Evolutionary conservation across 495 filamentous ascomycete genomes (phyloP).

Genomic region (Daldinia bambusicola): DNA sequence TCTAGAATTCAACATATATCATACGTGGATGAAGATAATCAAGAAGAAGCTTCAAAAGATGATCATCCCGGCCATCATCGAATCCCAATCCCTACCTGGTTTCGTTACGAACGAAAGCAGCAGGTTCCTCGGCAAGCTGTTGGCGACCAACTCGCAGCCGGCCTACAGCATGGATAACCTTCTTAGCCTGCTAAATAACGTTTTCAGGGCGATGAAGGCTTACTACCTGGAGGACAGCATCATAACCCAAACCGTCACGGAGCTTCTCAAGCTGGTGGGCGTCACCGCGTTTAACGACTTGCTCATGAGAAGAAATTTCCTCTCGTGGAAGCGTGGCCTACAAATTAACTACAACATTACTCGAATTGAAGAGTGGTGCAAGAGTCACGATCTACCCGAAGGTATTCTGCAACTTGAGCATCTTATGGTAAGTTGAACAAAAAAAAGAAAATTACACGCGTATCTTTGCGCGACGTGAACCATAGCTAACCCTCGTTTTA

Average conservation of each 20-base stretch:
- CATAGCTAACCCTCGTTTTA: slow-evolving; percentile 53
- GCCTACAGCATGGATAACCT: slow-evolving; percentile 99
- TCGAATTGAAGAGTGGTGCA: slow-evolving; percentile 99
- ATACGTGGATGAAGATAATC: slow-evolving; percentile 99
- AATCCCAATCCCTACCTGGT: slow-evolving; percentile 96
- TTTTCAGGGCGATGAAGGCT: slow-evolving; percentile 97
- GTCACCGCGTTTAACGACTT: slow-evolving; percentile 99
- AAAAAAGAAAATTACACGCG: not conserved
- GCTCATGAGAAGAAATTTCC: slow-evolving; percentile 96
- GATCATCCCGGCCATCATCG: slow-evolving; percentile 99
- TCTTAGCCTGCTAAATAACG: slow-evolving; percentile 93
- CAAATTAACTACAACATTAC: slow-evolving; percentile 99
- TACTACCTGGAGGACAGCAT: slow-evolving; percentile 97
- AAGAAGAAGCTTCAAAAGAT: slow-evolving; percentile 99
- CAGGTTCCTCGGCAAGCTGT: slow-evolving; percentile 95
- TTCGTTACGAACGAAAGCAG: slow-evolving; percentile 99
- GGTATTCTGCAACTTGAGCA: slow-evolving; percentile 98
- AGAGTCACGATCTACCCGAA: slow-evolving; percentile 99
- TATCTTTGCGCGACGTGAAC: too few relatives aligned
- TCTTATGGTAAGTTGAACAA: slow-evolving; percentile 77
- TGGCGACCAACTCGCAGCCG: slow-evolving; percentile 85
- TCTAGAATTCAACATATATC: slow-evolving; percentile 99
- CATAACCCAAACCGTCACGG: slow-evolving; percentile 92
- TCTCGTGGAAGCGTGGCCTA: slow-evolving; percentile 98
- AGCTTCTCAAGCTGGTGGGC: slow-evolving; percentile 91